Evolutionary conservation across 345 rosid genomes (phyloP).

Genomic region (Trapa bicornis): DNA sequence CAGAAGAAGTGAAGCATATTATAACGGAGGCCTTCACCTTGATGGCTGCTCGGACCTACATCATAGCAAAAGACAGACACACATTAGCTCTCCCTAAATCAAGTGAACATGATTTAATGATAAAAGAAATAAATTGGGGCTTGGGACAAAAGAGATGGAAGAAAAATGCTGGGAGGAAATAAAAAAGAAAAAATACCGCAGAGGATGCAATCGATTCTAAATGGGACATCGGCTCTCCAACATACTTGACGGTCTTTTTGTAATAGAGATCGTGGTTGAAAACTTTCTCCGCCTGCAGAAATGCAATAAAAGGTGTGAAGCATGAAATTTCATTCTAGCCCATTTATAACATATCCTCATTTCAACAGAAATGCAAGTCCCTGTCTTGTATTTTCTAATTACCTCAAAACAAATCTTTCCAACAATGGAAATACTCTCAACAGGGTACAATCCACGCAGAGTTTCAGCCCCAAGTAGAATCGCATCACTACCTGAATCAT

Average conservation of each 20-base stretch:
- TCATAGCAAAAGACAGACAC: not conserved
- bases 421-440: conserved; percentile 66
- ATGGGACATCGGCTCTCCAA: conserved; percentile 94
- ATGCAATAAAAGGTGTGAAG: not conserved
- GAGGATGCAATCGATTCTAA: conserved; percentile 96
- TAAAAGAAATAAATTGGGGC: conserved; percentile 2
- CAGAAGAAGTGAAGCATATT: conserved; percentile 70
- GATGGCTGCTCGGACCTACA: conserved; percentile 69
- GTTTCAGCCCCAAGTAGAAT: conserved; percentile 97
- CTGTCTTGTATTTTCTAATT: not conserved
- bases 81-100: not conserved
- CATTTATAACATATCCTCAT: not conserved
- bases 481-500: conserved; percentile 70
- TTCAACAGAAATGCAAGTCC: not conserved
- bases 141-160: not conserved
- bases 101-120: not conserved
- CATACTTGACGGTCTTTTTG: conserved; percentile 80
- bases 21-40: conserved; percentile 68
- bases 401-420: conserved; percentile 94
- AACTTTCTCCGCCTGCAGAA: conserved; percentile 85
- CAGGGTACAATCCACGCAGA: conserved; percentile 83
- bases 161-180: not conserved
- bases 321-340: not conserved
- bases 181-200: conserved; percentile 43
- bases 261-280: conserved; percentile 84